Base-by-base conservation (phyloP, 768 basidiomycete species). In the Tylopilus plumbeoviolaceoides region DNA sequence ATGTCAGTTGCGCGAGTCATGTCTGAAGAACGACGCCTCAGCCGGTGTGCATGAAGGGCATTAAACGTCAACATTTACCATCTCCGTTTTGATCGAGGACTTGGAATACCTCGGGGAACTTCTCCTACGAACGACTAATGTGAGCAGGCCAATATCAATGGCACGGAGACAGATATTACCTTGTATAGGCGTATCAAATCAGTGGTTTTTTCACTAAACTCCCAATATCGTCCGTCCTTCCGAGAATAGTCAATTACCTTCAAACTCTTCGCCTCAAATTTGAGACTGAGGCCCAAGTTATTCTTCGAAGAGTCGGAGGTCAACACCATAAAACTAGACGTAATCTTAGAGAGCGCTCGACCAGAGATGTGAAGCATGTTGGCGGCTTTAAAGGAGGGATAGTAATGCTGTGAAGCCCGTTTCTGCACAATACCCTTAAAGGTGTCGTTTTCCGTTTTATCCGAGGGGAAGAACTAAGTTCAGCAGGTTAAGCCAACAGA, bases 231-330 rank as follows among this genome's bases (percentile, higher is more conserved):
- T 9, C 85, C 87, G 27, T 86, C 82, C 71, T 95, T 95, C 55
- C 83, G 79, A 7, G 93, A 87, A 70, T 97, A 98, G 56, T 91
- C 89, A 42, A 97, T 77, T 1, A 99, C 97, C 71, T 98, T 99
- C 61, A 93, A 69, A 10, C 84, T 81, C 71, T 97, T 98, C 12
- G 83, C 89, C 64, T 99, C 97, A 57, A 97, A 99, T 68, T 99
- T 99, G 59, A 99, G 80, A 66, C 90, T 91, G 39, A 99, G 78
- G 3, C 97, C 97, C 28, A 98, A 72, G 65, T 99, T 98, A 50
- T 78, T 81, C 74, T 97, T 98, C 53, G 81, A 77, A 9, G 79
- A 79, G 62, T 91, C 91, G 0, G 79, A 73, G 0, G 81, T 81
- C 51, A 91, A 69, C 39, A 98, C 90, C 84, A 98, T 85, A 64